Conservation (phyloP, 2,329 filamentous ascomycete genomes). For the Pyrenochaeta sp. region DNA sequence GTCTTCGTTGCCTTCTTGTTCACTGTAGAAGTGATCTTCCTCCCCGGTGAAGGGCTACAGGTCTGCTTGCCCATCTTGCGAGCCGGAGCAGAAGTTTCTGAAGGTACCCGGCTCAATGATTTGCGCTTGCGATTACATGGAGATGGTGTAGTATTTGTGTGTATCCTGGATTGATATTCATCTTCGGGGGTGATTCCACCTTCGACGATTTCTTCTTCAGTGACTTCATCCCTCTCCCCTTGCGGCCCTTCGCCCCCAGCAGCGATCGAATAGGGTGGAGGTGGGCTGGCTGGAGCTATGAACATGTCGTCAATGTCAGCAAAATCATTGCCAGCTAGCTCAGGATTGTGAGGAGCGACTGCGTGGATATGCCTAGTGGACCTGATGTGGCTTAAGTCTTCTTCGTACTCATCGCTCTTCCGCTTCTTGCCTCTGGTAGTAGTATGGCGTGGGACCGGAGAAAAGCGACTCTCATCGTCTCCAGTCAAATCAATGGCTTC, state of each 20-base stretch:
- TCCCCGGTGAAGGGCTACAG: constrained; percentile 29
- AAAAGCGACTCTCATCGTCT: constrained; percentile 27
- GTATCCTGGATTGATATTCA: constrained; percentile 18
- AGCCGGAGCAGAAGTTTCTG: constrained; percentile 34
- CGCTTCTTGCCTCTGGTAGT: constrained; percentile 50
- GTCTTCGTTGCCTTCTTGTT: background rate
- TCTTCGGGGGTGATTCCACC: constrained; percentile 18
- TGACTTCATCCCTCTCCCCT: background rate
- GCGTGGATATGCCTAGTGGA: constrained; percentile 26
- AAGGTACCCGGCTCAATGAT: constrained; percentile 38
- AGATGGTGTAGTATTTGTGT: constrained; percentile 11
- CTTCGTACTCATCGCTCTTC: constrained; percentile 56
- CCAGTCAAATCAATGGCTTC: constrained; percentile 51
- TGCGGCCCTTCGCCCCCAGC: constrained; percentile 18
- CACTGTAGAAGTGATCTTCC: background rate
- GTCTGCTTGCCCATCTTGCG: constrained; percentile 41
- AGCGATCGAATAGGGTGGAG: constrained; percentile 57
- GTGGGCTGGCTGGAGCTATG: constrained; percentile 35
- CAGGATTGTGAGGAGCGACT: constrained; percentile 20
- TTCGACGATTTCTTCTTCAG: constrained; percentile 20
- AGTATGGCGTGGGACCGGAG: constrained; percentile 23
- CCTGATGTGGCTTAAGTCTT: constrained; percentile 27
- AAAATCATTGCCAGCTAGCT: constrained; percentile 41
- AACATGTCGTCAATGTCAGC: constrained; percentile 50
- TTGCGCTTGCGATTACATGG: constrained; percentile 40